Percentiles rank a stretch among this genome's conserved stretches.
phyloP scores from a whole-genome alignment of 2,329 filamentous ascomycete genomes.

The Fusarium mundagurra region DNA sequence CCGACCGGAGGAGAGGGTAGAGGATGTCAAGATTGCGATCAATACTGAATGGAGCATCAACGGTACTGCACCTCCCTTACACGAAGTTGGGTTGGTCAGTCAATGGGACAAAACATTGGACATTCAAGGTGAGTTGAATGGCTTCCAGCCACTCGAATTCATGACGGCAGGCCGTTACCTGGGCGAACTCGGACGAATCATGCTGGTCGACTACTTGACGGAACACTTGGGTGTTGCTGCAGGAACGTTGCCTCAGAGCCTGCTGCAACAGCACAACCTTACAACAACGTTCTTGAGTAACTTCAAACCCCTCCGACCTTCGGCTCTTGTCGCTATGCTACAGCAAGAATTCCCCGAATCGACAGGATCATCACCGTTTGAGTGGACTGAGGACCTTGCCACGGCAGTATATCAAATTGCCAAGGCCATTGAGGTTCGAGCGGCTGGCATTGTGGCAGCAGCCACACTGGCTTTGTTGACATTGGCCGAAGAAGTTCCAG shows the following conservation, averaged over 20 bases:
- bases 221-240: constrained; percentile 51
- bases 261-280: constrained; percentile 69
- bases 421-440: constrained; percentile 75
- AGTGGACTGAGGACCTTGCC: constrained; percentile 71
- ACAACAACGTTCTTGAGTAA: constrained; percentile 79
- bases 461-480: constrained; percentile 75
- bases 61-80: constrained; percentile 74
- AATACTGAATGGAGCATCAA: constrained; percentile 89
- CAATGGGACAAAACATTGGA: constrained; percentile 77
- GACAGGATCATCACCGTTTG: constrained; percentile 58
- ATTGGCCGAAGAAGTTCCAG: constrained; percentile 72
- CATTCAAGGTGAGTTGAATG: constrained; percentile 71
- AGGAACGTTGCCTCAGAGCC: constrained; percentile 61
- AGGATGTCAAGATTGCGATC: constrained; percentile 74
- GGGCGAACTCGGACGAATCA: constrained; percentile 77
- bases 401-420: constrained; percentile 72
- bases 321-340: constrained; percentile 58
- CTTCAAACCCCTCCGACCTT: constrained; percentile 64
- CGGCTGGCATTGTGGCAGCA: constrained; percentile 78
- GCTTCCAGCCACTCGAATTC: constrained; percentile 86
- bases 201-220: constrained; percentile 72
- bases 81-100: constrained; percentile 70
- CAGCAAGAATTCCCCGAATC: constrained; percentile 62
- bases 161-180: constrained; percentile 84
- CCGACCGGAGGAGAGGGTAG: constrained; percentile 55